Conservation (phyloP, 2,329 filamentous ascomycete species). For the Fusarium guadeloupense region DNA sequence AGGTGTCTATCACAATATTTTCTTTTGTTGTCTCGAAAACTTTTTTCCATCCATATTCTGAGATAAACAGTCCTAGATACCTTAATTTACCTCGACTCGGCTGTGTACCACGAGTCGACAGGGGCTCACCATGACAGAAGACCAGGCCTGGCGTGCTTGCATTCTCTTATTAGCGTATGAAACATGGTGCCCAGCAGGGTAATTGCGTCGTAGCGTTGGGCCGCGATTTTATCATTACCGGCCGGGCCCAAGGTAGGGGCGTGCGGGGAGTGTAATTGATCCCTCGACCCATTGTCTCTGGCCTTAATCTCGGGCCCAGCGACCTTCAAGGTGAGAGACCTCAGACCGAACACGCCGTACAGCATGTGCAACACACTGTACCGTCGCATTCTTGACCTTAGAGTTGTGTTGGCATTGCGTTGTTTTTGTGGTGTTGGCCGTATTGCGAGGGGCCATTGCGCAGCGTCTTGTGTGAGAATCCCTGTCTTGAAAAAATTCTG, state of each 20-base stretch:
- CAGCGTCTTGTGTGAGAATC: slow-evolving; percentile 15
- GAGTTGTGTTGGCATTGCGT: slow-evolving; percentile 27
- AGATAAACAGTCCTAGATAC: slow-evolving; percentile 39
- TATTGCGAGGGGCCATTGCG: slow-evolving; percentile 12
- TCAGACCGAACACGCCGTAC: slow-evolving; percentile 36
- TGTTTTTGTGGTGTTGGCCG: slow-evolving; percentile 23
- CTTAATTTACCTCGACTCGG: slow-evolving; percentile 35
- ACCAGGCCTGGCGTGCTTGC: slow-evolving; percentile 21
- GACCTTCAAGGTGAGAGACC: slow-evolving; percentile 39
- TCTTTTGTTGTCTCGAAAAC: neutral
- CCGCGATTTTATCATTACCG: slow-evolving; percentile 41
- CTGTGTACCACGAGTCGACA: slow-evolving; percentile 39
- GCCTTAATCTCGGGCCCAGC: slow-evolving; percentile 43
- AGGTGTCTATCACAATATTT: slow-evolving; percentile 16
- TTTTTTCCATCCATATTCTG: slow-evolving; percentile 18
- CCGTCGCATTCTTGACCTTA: slow-evolving; percentile 23
- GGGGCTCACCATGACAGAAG: slow-evolving; percentile 36
- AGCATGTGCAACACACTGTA: slow-evolving; percentile 36
- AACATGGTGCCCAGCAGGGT: slow-evolving; percentile 42
- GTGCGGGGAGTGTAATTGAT: slow-evolving; percentile 31
- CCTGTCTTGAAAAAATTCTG: slow-evolving; percentile 14
- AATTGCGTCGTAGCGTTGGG: slow-evolving; percentile 40
- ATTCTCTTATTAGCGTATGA: slow-evolving; percentile 41
- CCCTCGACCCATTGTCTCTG: slow-evolving; percentile 38
- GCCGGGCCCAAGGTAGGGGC: slow-evolving; percentile 34